A percentile compares a stretch with the other conserved stretches of the same genome.
Evolutionary conservation across 768 basidiomycete genomes (phyloP).

Genomic region (Lactifluus subvellereus): DNA sequence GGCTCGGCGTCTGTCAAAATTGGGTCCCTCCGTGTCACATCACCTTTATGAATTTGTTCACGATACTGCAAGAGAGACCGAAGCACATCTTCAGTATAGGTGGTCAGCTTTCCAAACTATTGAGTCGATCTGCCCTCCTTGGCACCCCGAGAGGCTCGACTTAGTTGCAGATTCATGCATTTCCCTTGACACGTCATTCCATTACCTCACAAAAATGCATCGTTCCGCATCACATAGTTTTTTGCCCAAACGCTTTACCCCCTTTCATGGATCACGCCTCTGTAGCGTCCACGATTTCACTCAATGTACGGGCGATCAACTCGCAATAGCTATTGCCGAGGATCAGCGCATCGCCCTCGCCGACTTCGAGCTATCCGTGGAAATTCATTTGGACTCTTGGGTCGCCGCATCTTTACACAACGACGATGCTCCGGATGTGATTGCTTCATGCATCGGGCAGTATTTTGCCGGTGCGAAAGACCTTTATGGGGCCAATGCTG

Average conservation of each 20-base stretch:
- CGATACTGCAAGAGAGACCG: neutral
- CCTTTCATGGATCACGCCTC: neutral
- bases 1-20: slow-evolving; percentile 24
- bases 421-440: neutral
- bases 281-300: neutral
- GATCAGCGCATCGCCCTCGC: too few species aligned
- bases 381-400: slow-evolving; percentile 3
- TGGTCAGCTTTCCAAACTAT: slow-evolving; percentile 8
- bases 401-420: neutral
- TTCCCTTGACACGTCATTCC: neutral
- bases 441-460: slow-evolving; percentile 2
- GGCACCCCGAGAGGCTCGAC: neutral
- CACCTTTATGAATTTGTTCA: neutral
- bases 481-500: slow-evolving; percentile 3
- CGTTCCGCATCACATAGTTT: neutral
- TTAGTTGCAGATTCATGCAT: neutral
- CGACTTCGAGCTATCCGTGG: neutral
- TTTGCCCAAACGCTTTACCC: neutral
- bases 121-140: neutral
- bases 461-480: neutral
- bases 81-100: neutral
- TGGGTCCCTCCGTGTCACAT: slow-evolving; percentile 12
- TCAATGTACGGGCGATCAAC: neutral
- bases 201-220: slow-evolving; percentile 7
- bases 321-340: neutral